Base-by-base conservation (phyloP, 257 asterid genomes). In the Solanum megistacrolobum region DNA sequence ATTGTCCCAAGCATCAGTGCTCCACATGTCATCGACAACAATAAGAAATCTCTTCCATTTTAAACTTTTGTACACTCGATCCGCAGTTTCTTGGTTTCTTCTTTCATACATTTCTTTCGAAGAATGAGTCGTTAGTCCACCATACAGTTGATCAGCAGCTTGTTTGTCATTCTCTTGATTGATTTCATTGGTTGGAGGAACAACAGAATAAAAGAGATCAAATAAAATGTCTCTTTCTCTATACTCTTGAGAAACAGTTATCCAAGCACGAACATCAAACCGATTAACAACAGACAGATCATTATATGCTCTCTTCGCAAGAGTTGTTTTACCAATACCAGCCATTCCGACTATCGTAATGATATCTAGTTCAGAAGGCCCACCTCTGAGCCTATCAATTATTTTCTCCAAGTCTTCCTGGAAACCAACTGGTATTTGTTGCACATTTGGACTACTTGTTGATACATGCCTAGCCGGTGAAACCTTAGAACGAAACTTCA, bases 21-120 rank as follows among this genome's bases (percentile, higher is more conserved):
- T 62, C 91, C 92, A 91, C 18, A 91, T 65, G 60, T 91, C 92
- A 85, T 91, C 92, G 38, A 89, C 46, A 52, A 91, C 86, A 16
- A 91, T 88, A 9, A 91, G 89, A 86, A 89, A 91, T 46, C 88
- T 85, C 48, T 65, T 86, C 12, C 38, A 66, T 87, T 46, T 87
- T 21, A 91, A 87, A 86, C 87, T 81, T 73, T 78, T 85, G 3
- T 60, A 4, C 34, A 89, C 79, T 60, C 73, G 83, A 41, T 78
- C 89, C 27, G 91, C 90, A 18, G 87, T 86, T 39, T 76, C 84
- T 29, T 58, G 32, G 8, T 88, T 23, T 10, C 34, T 38, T 23
- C 83, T 27, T 75, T 38, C 83, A 25, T 75, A 38, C 0, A 0
- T 75, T 75, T 36, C 34, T 75, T 75, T 38, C 6, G 55, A 23